Conservation (phyloP, 139 green algal genomes). For the Volvox reticuliferus region DNA sequence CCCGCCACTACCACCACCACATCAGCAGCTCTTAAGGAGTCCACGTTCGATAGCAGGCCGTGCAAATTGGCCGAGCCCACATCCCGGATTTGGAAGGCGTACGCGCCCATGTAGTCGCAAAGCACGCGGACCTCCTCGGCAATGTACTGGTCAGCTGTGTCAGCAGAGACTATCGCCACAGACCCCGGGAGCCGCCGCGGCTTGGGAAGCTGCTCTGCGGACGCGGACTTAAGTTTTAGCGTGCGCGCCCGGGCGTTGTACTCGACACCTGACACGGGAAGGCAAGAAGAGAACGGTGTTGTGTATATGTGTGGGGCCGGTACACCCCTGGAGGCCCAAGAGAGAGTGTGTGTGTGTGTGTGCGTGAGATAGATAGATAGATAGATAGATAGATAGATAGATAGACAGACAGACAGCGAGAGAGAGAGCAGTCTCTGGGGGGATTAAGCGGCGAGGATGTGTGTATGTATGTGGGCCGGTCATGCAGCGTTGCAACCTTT, state of each 20-base stretch:
- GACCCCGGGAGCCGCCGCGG: slow-evolving; percentile 73
- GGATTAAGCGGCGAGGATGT: too few relatives aligned
- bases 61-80: slow-evolving; percentile 78
- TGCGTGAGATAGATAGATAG: too few relatives aligned
- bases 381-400: too few relatives aligned
- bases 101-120: slow-evolving; percentile 76
- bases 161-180: slow-evolving; percentile 78
- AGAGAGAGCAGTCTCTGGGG: too few relatives aligned
- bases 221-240: slow-evolving; percentile 47
- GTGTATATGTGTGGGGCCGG: too few relatives aligned
- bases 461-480: neutral
- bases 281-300: too few relatives aligned
- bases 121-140: slow-evolving; percentile 82
- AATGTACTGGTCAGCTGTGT: slow-evolving; percentile 72
- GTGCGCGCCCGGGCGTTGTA: slow-evolving; percentile 70
- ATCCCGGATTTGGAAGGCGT: slow-evolving; percentile 76
- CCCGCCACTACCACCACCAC: slow-evolving; percentile 88
- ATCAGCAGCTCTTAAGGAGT: slow-evolving; percentile 62
- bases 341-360: too few relatives aligned
- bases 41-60: slow-evolving; percentile 55
- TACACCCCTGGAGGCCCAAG: too few relatives aligned
- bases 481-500: too few relatives aligned
- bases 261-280: slow-evolving; percentile 49
- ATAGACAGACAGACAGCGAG: too few relatives aligned
- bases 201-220: slow-evolving; percentile 44